A percentile compares a stretch with the other conserved stretches of the same genome.
Conservation (phyloP, 805 yeast genomes). For the Lipomyces anomalus region DNA sequence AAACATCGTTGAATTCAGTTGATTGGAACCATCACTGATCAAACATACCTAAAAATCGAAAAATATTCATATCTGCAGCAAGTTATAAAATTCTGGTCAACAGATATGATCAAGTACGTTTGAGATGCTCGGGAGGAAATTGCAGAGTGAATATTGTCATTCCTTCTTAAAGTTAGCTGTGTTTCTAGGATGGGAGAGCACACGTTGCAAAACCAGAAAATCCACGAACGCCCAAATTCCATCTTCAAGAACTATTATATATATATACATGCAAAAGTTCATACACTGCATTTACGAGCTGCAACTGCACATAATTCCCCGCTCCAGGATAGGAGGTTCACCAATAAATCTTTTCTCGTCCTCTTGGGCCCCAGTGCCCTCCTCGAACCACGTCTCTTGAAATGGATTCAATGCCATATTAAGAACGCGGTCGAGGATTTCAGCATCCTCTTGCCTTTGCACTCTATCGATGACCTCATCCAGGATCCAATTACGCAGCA, state of each 20-base stretch:
- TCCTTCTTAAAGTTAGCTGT: too few species aligned
- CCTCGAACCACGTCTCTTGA: conserved; percentile 48
- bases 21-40: too few species aligned
- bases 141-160: too few species aligned
- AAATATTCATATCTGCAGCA: conserved; percentile 24
- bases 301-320: conserved; percentile 75
- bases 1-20: conserved; percentile 1
- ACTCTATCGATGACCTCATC: conserved; percentile 71
- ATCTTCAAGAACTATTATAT: too few species aligned
- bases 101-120: too few species aligned
- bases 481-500: conserved; percentile 80
- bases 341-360: conserved; percentile 37
- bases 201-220: too few species aligned
- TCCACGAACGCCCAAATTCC: too few species aligned
- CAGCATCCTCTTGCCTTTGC: conserved; percentile 44
- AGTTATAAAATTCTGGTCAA: too few species aligned
- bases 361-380: conserved; percentile 45
- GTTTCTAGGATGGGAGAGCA: too few species aligned
- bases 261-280: too few species aligned
- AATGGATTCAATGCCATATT: conserved; percentile 74
- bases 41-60: conserved; percentile 25
- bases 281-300: conserved; percentile 32
- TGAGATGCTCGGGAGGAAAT: too few species aligned
- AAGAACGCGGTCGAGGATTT: conserved; percentile 53
- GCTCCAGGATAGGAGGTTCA: conserved; percentile 45